phyloP scores from a whole-genome alignment of 768 basidiomycete species.

The Lactarius sp. region DNA sequence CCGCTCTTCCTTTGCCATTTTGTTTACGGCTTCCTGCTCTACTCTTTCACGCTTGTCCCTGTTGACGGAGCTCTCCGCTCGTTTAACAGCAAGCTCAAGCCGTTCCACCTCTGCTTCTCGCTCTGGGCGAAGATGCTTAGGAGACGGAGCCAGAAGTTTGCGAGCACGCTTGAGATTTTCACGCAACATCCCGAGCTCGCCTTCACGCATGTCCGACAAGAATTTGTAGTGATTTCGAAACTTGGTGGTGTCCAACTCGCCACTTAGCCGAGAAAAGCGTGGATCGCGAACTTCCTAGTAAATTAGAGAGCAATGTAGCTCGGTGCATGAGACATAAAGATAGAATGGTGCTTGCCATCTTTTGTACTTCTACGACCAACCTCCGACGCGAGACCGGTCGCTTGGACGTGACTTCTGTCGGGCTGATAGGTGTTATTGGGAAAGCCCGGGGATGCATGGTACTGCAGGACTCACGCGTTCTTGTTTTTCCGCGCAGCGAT shows the following conservation, averaged over 20 bases:
- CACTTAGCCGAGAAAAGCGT: slow-evolving; percentile 71
- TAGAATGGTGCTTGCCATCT: slow-evolving; percentile 44
- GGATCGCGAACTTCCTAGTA: slow-evolving; percentile 78
- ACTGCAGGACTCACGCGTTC: slow-evolving; percentile 67
- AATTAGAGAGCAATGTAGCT: neutral
- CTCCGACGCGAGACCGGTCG: slow-evolving; percentile 72
- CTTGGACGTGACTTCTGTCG: slow-evolving; percentile 79
- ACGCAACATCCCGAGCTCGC: slow-evolving; percentile 60
- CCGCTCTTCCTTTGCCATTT: slow-evolving; percentile 46
- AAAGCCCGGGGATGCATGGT: neutral
- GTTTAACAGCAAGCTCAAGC: slow-evolving; percentile 70
- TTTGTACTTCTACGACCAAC: slow-evolving; percentile 61
- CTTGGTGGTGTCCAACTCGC: slow-evolving; percentile 56
- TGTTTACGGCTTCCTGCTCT: slow-evolving; percentile 61
- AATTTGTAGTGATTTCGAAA: slow-evolving; percentile 75
- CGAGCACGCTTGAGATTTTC: slow-evolving; percentile 64
- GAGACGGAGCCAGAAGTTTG: slow-evolving; percentile 57
- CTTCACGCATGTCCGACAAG: slow-evolving; percentile 56
- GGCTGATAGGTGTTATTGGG: slow-evolving; percentile 41
- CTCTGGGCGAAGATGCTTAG: slow-evolving; percentile 52
- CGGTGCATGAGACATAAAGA: neutral
- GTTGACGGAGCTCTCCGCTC: slow-evolving; percentile 73
- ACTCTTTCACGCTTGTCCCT: slow-evolving; percentile 60
- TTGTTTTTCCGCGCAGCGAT: slow-evolving; percentile 65
- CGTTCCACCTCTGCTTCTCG: slow-evolving; percentile 63